phyloP scores from a whole-genome alignment of 1,284 basidiomycete genomes.

The Rhodotorula sp. region DNA sequence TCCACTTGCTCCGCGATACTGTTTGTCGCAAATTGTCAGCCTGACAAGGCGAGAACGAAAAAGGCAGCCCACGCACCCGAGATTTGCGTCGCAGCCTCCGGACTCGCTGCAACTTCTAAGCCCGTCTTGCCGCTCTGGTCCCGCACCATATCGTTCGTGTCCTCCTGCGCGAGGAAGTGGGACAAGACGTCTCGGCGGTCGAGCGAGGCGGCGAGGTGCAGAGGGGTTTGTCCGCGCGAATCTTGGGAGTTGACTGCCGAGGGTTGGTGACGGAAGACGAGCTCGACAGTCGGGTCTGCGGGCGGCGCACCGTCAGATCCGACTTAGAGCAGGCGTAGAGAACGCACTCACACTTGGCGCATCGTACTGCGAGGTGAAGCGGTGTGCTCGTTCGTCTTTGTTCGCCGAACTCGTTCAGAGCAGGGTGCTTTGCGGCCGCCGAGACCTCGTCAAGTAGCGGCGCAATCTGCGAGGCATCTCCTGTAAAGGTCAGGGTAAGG shows the following conservation, averaged over 20 bases:
- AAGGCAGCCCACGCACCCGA: constrained; percentile 58
- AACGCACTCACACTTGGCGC: constrained; percentile 36
- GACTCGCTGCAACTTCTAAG: constrained; percentile 69
- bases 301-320: neutral
- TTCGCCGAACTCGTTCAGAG: neutral
- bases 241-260: constrained; percentile 43
- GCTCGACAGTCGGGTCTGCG: constrained; percentile 43
- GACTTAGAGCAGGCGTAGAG: neutral
- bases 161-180: constrained; percentile 45
- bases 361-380: constrained; percentile 43
- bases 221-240: constrained; percentile 64
- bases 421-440: neutral
- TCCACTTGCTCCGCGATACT: constrained; percentile 80
- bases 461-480: constrained; percentile 11
- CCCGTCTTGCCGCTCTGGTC: constrained; percentile 70
- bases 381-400: constrained; percentile 26
- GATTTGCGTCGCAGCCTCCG: constrained; percentile 53
- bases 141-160: constrained; percentile 66
- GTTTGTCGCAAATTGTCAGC: constrained; percentile 1
- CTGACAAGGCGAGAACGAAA: neutral
- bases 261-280: constrained; percentile 40
- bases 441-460: constrained; percentile 10
- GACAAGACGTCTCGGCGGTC: constrained; percentile 70
- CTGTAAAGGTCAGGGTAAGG: neutral
- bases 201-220: constrained; percentile 81